Evolutionary conservation across 2,329 filamentous ascomycete genomes (phyloP), one percentile per base, ranked within the genome.

Genomic region (Aspergillus thermomutatus): DNA sequence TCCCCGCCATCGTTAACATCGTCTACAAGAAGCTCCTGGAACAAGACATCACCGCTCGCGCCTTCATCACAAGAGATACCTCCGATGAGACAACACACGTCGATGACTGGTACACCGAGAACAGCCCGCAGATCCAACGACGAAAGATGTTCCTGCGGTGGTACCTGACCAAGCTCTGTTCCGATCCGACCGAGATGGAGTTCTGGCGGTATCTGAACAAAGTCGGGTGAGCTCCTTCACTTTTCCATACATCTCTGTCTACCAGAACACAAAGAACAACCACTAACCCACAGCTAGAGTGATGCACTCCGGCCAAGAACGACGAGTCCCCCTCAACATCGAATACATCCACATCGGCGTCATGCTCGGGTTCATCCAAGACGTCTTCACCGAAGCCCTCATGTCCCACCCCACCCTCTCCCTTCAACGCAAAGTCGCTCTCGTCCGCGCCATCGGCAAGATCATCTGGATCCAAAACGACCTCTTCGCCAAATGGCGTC

Each of bases 381-480:
- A 93, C 67, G 83, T 91, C 21, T 82, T 93, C 64, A 87, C 84
- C 25, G 89, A 92, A 69, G 89, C 89, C 17, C 86, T 93, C 52
- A 81, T 93, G 50, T 87, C 83, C 3, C 82, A 91, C 66, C 88
- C 88, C 1, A 82, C 83, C 2, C 78, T 94, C 40, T 80, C 82
- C 40, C 80, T 90, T 65, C 79, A 81, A 56, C 83, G 83, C 73
- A 92, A 92, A 76, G 86, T 88, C 19, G 87, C 84, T 23, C 81
- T 93, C 4, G 82, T 92, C 49, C 89, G 88, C 69, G 90, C 90
- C 0, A 79, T 93, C 23, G 85, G 85, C 60, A 93, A 94, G 72
- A 86, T 93, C 26, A 87, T 93, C 62, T 93, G 90, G 89, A 92
- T 93, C 63, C 90, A 93, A 74, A 93, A 93, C 69, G 90, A 93